Conservation (phyloP, 768 basidiomycete genomes). For the Daedaleopsis nitida region DNA sequence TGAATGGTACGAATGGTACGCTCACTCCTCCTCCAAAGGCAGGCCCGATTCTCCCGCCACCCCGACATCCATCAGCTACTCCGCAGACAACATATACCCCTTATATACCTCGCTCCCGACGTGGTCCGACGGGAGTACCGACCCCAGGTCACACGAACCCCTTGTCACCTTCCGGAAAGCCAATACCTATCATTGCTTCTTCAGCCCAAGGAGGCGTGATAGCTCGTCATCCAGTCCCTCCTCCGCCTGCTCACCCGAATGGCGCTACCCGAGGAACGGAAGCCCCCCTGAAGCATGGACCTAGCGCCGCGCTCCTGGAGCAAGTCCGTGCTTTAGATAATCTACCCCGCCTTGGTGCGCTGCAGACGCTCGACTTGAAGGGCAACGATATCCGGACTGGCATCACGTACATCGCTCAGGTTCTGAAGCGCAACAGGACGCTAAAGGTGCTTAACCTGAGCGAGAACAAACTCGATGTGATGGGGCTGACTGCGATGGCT, state of each 20-base stretch:
- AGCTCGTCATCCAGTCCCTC: slow-evolving; percentile 40
- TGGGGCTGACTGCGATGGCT: slow-evolving; percentile 77
- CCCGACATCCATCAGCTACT: slow-evolving; percentile 50
- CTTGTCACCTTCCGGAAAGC: slow-evolving; percentile 45
- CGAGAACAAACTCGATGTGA: slow-evolving; percentile 90
- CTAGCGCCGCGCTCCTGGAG: slow-evolving; percentile 78
- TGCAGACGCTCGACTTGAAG: slow-evolving; percentile 88
- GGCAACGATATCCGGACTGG: slow-evolving; percentile 91
- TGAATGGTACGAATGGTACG: slow-evolving; percentile 34
- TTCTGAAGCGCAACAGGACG: slow-evolving; percentile 93
- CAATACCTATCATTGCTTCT: slow-evolving; percentile 70
- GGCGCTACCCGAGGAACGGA: slow-evolving; percentile 20
- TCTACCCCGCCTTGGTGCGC: slow-evolving; percentile 79
- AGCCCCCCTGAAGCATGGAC: slow-evolving; percentile 40
- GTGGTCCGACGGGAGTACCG: slow-evolving; percentile 34
- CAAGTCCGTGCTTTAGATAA: slow-evolving; percentile 90
- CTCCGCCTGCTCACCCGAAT: slow-evolving; percentile 14
- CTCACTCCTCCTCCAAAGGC: slow-evolving; percentile 39
- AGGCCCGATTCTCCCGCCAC: slow-evolving; percentile 48
- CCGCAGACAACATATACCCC: slow-evolving; percentile 81
- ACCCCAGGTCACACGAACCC: slow-evolving; percentile 35
- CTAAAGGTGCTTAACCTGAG: slow-evolving; percentile 92
- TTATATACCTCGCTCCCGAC: slow-evolving; percentile 70
- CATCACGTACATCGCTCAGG: slow-evolving; percentile 90
- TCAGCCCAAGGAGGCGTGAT: slow-evolving; percentile 53